phyloP scores from a whole-genome alignment of 2,329 filamentous ascomycete species.

The Trichoderma brevicompactum region DNA sequence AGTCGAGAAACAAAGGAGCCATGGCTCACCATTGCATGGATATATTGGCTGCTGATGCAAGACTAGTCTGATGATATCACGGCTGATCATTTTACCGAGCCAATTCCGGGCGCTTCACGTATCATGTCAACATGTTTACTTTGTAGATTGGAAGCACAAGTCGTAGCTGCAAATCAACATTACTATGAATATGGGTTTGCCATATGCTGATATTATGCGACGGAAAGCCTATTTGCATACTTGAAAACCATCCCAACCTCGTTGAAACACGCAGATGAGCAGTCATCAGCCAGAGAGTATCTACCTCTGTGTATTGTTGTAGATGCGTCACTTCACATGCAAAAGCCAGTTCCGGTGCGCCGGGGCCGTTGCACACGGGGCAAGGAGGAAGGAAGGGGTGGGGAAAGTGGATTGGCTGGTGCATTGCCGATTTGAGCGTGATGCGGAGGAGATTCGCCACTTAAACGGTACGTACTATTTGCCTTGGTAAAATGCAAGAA shows the following conservation, averaged over 20 bases:
- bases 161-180: background rate
- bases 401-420: conserved; percentile 20
- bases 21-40: background rate
- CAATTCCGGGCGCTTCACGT: background rate
- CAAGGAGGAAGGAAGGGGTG: background rate
- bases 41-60: background rate
- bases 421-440: conserved; percentile 24
- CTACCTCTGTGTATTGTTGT: background rate
- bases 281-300: background rate
- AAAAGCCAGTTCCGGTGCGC: conserved; percentile 25
- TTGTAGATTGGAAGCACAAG: background rate
- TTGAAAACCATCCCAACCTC: background rate
- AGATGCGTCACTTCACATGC: conserved; percentile 27
- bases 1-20: background rate
- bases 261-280: background rate
- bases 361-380: conserved; percentile 8
- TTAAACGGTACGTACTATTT: conserved; percentile 3
- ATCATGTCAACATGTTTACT: background rate
- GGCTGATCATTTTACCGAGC: conserved; percentile 23
- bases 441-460: conserved; percentile 14
- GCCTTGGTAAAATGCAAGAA: background rate
- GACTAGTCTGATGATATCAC: background rate
- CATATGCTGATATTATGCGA: too few relatives aligned
- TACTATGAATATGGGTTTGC: background rate
- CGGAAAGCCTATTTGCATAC: background rate